Evolutionary conservation across 192 early-diverging fungal genomes (phyloP).

Genomic region (Lobosporangium transversale): DNA sequence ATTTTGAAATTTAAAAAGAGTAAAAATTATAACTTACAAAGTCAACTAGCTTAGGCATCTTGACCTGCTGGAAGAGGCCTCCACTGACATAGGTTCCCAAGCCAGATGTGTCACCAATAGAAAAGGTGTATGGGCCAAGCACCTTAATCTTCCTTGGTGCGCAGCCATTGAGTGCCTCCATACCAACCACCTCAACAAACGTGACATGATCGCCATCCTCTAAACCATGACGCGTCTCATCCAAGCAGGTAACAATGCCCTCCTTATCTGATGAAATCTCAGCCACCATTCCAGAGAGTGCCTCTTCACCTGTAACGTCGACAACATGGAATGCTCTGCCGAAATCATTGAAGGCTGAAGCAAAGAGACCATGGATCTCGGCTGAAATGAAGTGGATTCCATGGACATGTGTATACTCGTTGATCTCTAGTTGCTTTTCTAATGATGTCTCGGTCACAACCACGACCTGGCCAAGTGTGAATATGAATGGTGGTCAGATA

Average conservation of each 20-base stretch:
- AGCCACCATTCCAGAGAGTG: slow-evolving; percentile 92
- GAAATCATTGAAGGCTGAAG: slow-evolving; percentile 96
- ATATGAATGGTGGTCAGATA: background rate
- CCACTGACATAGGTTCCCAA: slow-evolving; percentile 83
- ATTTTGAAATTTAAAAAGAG: background rate
- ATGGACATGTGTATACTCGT: slow-evolving; percentile 79
- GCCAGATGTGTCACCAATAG: slow-evolving; percentile 88
- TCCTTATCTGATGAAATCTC: slow-evolving; percentile 78
- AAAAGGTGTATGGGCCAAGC: slow-evolving; percentile 96
- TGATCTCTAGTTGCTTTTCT: slow-evolving; percentile 83
- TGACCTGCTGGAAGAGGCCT: slow-evolving; percentile 97
- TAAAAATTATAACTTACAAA: slow-evolving; percentile 71
- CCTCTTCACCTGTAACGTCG: slow-evolving; percentile 94
- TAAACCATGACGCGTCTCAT: slow-evolving; percentile 97
- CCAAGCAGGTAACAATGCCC: slow-evolving; percentile 93
- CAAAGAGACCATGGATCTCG: slow-evolving; percentile 92
- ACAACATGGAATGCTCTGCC: slow-evolving; percentile 85
- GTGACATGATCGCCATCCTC: slow-evolving; percentile 97
- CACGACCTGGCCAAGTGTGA: slow-evolving; percentile 66
- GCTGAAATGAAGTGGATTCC: slow-evolving; percentile 89
- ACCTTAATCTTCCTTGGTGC: slow-evolving; percentile 86
- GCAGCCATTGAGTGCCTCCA: slow-evolving; percentile 87
- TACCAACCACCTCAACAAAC: slow-evolving; percentile 93
- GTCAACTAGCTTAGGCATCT: slow-evolving; percentile 83
- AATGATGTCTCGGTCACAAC: slow-evolving; percentile 88